Evolutionary conservation across 331 rosid genomes (phyloP), one percentile per base, ranked within the genome.

Genomic region (Prunus yedoensis): DNA sequence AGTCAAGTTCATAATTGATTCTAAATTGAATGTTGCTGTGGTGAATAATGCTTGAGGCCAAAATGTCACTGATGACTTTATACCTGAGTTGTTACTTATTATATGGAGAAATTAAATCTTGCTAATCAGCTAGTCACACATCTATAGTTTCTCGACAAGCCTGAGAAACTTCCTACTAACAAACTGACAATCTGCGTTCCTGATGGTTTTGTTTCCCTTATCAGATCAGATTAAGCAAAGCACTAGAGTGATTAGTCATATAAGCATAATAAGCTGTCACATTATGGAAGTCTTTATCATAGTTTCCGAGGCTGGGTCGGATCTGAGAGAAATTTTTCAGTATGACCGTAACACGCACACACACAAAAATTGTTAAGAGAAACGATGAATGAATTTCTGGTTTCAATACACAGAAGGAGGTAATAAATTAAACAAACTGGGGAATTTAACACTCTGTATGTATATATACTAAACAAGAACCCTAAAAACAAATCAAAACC

Each of bases 231-330:
- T 80, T 68, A 78, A 72, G 69, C 70, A n/a, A 3, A n/a, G 64
- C 25, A 58, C 52, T 3, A 68, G 21, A 64, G 53, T 46, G 76
- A 73, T 78, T 51, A 46, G 77, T 70, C 68, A 70, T 67, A 59
- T 71, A 32, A 51, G 56, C 71, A 66, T 64, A 59, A 76, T 27
- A 15, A 61, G 23, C 13, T 64, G 68, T 74, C 67, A 2, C 51
- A 41, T 70, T 11, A 46, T 80, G 81, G 77, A 78, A 32, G 78
- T 82, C 84, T 3, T 67, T 38, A 50, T 81, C 88, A 77, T 6
- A 45, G 47, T 35, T 2, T 38, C 1, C 2, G 9, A 6, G 43
- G 9, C 1, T 38, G 43, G 9, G 1, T 38, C 41, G 41, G 8
- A 35, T 35, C 2, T 1, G 43, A 1, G 9, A 38, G 9, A 38